A percentile compares a stretch with the other conserved stretches of the same genome.
Conservation (phyloP, 495 filamentous ascomycete genomes). For the Lasiosphaeria miniovina region DNA sequence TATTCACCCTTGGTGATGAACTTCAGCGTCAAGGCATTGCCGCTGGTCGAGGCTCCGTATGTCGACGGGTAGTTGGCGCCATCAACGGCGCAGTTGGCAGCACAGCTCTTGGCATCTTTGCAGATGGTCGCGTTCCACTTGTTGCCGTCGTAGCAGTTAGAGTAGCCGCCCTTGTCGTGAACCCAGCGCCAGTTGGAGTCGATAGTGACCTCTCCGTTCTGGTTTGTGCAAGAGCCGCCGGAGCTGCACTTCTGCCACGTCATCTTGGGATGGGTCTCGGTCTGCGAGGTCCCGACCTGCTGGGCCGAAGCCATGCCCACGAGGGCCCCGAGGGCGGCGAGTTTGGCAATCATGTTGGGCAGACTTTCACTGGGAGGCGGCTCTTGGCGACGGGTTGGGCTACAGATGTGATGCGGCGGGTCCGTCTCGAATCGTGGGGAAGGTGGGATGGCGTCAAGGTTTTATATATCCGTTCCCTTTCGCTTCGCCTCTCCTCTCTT, state of each 20-base stretch:
- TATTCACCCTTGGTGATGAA: constrained; percentile 55
- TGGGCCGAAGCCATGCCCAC: constrained; percentile 43
- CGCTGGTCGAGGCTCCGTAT: constrained; percentile 45
- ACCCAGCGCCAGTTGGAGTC: constrained; percentile 52
- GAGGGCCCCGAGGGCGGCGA: constrained; percentile 34
- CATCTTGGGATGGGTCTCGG: constrained; percentile 59
- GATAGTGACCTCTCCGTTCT: constrained; percentile 43
- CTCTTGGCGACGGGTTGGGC: constrained; percentile 6
- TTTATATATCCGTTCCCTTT: constrained; percentile 16
- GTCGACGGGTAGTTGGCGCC: constrained; percentile 46
- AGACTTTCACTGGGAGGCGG: constrained; percentile 3
- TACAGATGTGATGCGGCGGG: not conserved
- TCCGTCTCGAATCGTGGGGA: not conserved
- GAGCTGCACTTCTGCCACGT: constrained; percentile 55
- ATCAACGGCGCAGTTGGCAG: constrained; percentile 44
- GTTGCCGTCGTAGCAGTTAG: constrained; percentile 50
- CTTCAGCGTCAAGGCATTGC: constrained; percentile 41
- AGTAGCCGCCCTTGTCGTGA: constrained; percentile 34
- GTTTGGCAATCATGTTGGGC: constrained; percentile 23
- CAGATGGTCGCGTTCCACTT: constrained; percentile 42
- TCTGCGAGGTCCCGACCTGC: constrained; percentile 51
- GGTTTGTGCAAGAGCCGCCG: constrained; percentile 43
- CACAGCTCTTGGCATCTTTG: constrained; percentile 37
- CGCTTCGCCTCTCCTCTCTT: not conserved
- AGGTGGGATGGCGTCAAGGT: constrained; percentile 1